phyloP scores from a whole-genome alignment of 2,329 filamentous ascomycete genomes.

The Coniochaeta ligniaria region DNA sequence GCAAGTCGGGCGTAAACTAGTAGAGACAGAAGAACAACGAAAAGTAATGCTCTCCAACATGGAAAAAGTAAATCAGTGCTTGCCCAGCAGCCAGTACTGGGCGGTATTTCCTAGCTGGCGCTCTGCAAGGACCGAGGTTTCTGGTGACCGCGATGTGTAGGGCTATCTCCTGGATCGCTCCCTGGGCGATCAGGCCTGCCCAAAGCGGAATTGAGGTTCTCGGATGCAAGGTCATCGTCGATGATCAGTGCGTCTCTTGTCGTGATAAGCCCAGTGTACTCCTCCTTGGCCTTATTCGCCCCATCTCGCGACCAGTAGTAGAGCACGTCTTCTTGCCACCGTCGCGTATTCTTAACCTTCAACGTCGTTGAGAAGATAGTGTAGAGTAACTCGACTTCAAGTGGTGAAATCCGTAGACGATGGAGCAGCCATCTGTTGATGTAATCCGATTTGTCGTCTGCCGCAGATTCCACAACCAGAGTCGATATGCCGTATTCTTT shows the following conservation, averaged over 20 bases:
- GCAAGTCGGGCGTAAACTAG: background rate
- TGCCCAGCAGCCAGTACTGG: background rate
- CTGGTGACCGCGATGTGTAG: background rate
- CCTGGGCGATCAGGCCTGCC: background rate
- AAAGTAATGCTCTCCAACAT: background rate
- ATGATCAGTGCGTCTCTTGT: constrained; percentile 6
- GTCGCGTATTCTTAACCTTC: constrained; percentile 22
- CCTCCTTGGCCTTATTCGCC: constrained; percentile 12
- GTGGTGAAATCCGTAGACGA: constrained; percentile 36
- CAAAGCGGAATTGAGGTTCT: constrained; percentile 6
- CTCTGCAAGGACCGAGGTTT: background rate
- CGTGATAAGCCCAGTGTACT: constrained; percentile 11
- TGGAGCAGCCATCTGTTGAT: constrained; percentile 48
- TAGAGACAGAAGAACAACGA: background rate
- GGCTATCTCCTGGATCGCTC: background rate
- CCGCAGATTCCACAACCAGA: constrained; percentile 27
- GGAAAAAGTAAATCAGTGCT: background rate
- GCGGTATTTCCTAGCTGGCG: background rate
- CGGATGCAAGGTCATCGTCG: constrained; percentile 3
- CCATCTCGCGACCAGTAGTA: constrained; percentile 31
- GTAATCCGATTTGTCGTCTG: constrained; percentile 33
- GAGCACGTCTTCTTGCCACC: constrained; percentile 36
- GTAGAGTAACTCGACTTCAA: constrained; percentile 37
- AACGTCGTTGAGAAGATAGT: constrained; percentile 23
- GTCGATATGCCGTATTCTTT: constrained; percentile 42